Evolutionary conservation across 2,329 filamentous ascomycete species (phyloP), one percentile per base, ranked within the genome.

Genomic region (Penicillium palitans): DNA sequence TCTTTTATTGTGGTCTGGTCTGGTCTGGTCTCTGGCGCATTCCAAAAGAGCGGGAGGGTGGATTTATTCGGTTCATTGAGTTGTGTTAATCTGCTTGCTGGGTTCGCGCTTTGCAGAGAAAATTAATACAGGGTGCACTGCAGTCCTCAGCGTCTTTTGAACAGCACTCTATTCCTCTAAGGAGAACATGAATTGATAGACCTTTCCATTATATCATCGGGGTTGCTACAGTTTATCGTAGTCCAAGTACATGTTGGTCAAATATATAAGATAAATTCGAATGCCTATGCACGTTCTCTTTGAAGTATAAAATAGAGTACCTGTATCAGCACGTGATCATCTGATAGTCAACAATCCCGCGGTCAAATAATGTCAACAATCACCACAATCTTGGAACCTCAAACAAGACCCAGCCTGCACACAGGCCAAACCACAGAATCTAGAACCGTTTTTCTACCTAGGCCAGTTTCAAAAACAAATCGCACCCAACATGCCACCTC

Each of bases 61-160:
- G 64, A 71, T 70, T 67, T 69, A 67, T 71, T 68, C 64, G 63
- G 66, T 70, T 67, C 68, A 67, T 71, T 68, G 63, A 63, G 66
- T 68, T 66, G 63, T 59, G 51, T 68, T 65, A 66, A 69, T 61
- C 66, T 70, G 68, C 68, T 64, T 69, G 63, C 63, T 68, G 63
- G 65, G 62, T 66, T 69, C 53, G 61, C 62, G 67, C 66, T 68
- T 68, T 66, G 60, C 63, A 61, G 60, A 62, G 62, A 68, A 65
- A 68, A 65, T 68, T 70, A 67, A 70, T 67, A 63, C 66, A 64
- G 61, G 61, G 57, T 58, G 63, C 60, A 49, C 55, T 59, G 57
- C 61, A 50, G 56, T 60, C 53, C 49, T 55, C 33, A 46, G 25
- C 50, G 39, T 41, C 55, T 25, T 58, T 51, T 66, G 56, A 58